Evolutionary conservation across 2,329 filamentous ascomycete species (phyloP).

Genomic region (Ceratocystis papillata): DNA sequence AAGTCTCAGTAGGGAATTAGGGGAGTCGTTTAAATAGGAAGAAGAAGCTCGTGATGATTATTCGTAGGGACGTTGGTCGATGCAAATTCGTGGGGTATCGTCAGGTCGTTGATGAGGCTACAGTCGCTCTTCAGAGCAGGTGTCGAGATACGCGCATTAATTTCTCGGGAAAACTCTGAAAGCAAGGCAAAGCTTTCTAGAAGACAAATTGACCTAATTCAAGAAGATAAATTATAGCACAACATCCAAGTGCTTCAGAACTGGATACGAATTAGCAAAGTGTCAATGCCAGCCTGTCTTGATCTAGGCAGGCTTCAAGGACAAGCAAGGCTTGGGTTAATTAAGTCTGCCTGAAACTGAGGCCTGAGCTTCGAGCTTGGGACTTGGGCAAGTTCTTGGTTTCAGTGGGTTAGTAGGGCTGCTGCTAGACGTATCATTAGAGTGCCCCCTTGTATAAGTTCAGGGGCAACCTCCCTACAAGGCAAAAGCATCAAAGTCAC

Average conservation of each 20-base stretch:
- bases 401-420: not conserved
- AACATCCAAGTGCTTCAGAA: not conserved
- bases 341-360: not conserved
- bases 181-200: not conserved
- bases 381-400: too few relatives aligned
- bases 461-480: not conserved
- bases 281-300: constrained; percentile 10
- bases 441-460: not conserved
- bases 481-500: too few relatives aligned
- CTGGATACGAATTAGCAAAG: not conserved
- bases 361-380: not conserved
- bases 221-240: not conserved
- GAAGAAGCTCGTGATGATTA: not conserved
- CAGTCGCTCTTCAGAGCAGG: too few relatives aligned
- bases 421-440: not conserved
- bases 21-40: not conserved
- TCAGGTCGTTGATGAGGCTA: not conserved
- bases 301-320: not conserved
- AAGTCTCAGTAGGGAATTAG: not conserved
- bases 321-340: not conserved
- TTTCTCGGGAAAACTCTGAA: not conserved
- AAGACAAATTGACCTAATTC: not conserved
- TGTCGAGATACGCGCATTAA: not conserved
- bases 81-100: not conserved
- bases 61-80: too few relatives aligned